These are phyloP conservation scores for Blastomyces silverae DNA, from an alignment of 2,329 filamentous ascomycete species.

Conservation along the genomic window DNA sequence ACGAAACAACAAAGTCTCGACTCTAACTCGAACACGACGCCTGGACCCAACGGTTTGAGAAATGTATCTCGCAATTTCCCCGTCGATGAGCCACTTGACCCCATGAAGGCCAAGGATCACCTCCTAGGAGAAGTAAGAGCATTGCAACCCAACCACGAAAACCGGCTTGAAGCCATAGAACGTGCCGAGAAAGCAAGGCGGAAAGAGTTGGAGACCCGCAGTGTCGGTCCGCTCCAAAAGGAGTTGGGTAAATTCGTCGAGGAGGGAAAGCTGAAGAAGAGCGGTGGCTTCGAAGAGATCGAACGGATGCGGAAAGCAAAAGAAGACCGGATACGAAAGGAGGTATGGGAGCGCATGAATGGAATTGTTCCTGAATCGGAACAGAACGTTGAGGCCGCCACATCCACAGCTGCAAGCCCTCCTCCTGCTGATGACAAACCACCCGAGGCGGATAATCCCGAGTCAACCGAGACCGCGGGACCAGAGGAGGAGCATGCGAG, in stretches of 20 bases:
- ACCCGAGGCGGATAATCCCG: neutral
- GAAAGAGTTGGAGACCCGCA: constrained; percentile 74
- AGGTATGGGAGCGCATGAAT: constrained; percentile 56
- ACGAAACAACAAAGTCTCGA: constrained; percentile 93
- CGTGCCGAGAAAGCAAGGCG: constrained; percentile 88
- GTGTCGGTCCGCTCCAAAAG: constrained; percentile 69
- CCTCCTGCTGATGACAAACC: neutral
- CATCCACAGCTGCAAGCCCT: neutral
- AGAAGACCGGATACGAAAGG: constrained; percentile 76
- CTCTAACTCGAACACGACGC: constrained; percentile 36
- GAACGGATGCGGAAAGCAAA: constrained; percentile 77
- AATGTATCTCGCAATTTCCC: constrained; percentile 49
- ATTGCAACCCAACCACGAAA: constrained; percentile 88
- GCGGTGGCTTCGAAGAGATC: constrained; percentile 87
- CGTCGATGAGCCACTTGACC: constrained; percentile 56
- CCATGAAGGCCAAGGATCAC: constrained; percentile 76
- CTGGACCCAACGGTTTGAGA: constrained; percentile 40
- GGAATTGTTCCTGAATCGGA: constrained; percentile 47
- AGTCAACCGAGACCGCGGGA: neutral
- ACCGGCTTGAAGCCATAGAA: constrained; percentile 88
- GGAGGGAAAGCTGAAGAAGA: constrained; percentile 91
- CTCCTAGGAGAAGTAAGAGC: constrained; percentile 90
- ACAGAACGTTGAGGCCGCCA: constrained; percentile 27
- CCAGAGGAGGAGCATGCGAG: neutral
- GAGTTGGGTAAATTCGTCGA: constrained; percentile 80